Evolutionary conservation across 768 basidiomycete genomes (phyloP).

Genomic region (Astraeus odoratus): DNA sequence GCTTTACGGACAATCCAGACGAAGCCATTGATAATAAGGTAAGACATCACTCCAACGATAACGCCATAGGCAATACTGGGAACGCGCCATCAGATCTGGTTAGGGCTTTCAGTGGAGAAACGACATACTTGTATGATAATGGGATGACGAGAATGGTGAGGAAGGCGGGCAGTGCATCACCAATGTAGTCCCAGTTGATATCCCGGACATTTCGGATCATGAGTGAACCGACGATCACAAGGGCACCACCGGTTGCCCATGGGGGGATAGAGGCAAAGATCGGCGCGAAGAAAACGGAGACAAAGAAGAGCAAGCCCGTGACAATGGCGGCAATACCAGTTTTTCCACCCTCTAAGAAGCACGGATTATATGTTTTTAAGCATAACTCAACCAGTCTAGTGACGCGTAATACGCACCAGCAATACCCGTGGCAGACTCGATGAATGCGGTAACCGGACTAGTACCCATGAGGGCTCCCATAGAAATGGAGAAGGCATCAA

Average conservation of each 20-base stretch:
- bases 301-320: conserved; percentile 69
- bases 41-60: conserved; percentile 70
- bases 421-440: conserved; percentile 80
- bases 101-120: background rate
- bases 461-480: conserved; percentile 78
- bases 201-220: conserved; percentile 85
- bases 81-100: conserved; percentile 2
- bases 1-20: conserved; percentile 51
- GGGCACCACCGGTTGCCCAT: conserved; percentile 84
- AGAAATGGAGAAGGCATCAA: conserved; percentile 74
- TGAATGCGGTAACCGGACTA: conserved; percentile 76
- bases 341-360: conserved; percentile 69
- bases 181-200: conserved; percentile 86
- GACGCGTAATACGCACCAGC: conserved; percentile 36
- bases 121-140: conserved; percentile 65
- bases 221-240: conserved; percentile 80
- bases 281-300: conserved; percentile 83
- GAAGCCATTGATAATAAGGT: conserved; percentile 66
- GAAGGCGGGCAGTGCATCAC: conserved; percentile 85
- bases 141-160: conserved; percentile 76
- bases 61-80: conserved; percentile 85
- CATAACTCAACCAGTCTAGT: background rate
- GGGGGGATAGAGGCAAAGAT: conserved; percentile 82
- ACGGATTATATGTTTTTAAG: conserved; percentile 9
- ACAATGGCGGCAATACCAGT: conserved; percentile 77